Evolutionary conservation across 1,284 basidiomycete species (phyloP).

Genomic region (Tilletiaria anomala): DNA sequence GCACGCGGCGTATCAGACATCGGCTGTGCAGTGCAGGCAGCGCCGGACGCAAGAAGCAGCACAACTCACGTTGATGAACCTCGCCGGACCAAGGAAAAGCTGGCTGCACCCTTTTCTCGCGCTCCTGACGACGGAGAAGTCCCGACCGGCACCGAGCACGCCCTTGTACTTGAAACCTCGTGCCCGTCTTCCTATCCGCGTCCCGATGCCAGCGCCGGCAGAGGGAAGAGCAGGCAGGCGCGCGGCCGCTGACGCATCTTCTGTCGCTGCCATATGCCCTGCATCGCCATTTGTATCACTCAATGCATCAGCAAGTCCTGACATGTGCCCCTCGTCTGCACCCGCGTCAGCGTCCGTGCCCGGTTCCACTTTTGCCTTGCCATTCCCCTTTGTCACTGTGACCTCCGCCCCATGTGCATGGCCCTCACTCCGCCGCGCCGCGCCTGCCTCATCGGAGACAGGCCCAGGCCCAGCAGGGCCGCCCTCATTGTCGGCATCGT

Average conservation of each 20-base stretch:
- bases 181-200: constrained; percentile 68
- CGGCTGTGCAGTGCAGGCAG: not conserved
- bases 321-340: too few relatives aligned
- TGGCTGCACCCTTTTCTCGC: constrained; percentile 80
- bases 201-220: too few relatives aligned
- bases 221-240: too few relatives aligned
- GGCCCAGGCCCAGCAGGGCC: too few relatives aligned
- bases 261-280: constrained; percentile 2
- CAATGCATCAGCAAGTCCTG: too few relatives aligned
- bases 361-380: too few relatives aligned
- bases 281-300: too few relatives aligned
- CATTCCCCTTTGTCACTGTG: too few relatives aligned
- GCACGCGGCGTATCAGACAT: not conserved
- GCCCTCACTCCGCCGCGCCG: not conserved
- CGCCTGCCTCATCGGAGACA: not conserved
- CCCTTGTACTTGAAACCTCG: constrained; percentile 44
- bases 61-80: constrained; percentile 73
- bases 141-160: constrained; percentile 50
- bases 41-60: constrained; percentile 8
- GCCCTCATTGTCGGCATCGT: too few relatives aligned
- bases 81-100: constrained; percentile 76
- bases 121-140: constrained; percentile 81
- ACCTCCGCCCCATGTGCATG: too few relatives aligned
- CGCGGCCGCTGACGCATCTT: constrained; percentile 2
- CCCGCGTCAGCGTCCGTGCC: not conserved